Evolutionary conservation across 2,329 filamentous ascomycete genomes (phyloP), one percentile per base, ranked within the genome.

Genomic region (Aspergillus proliferans): DNA sequence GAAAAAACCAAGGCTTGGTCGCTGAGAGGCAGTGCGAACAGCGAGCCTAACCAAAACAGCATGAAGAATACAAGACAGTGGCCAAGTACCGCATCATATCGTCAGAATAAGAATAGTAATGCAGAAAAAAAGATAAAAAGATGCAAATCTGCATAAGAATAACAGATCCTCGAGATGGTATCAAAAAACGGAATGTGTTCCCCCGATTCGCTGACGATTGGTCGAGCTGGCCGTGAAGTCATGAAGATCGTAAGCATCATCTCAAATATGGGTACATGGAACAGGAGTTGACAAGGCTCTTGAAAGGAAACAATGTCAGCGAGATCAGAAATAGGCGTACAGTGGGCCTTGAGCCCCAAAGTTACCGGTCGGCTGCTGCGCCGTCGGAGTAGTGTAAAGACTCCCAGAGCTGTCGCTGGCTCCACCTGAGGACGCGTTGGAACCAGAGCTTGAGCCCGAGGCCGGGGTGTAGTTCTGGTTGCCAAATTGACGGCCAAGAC

Each of bases 241-340:
- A 55, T 60, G 43, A 63, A 58, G 58, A 62, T 69, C 67, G 63
- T 70, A 52, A 39, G 58, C 62, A 61, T 69, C 66, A 57, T 69
- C 50, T 61, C 58, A 60, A 19, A 54, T 70, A 69, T 65, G 64
- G 58, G 61, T 70, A 70, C 67, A 53, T 47, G 55, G 51, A 48
- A 51, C 53, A 58, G 47, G 47, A 56, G 56, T 54, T 50, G 49
- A 54, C 51, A 55, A 51, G 47, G 45, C 46, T 30, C 26, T 30
- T 8, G 36, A 43, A 14, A 47, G 39, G 53, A 48, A 45, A 49
- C 44, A 46, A 55, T 48, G 45, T 45, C 51, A 51, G 10, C 26
- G 40, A 45, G 47, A 46, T 65, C 57, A 70, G 50, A 63, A 68
- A 52, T 67, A 70, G 39, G 62, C 55, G 47, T 63, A 68, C 49